A percentile compares a stretch with the other conserved stretches of the same genome.
Conservation (phyloP, 768 basidiomycete genomes). For the Hericium erinaceus region DNA sequence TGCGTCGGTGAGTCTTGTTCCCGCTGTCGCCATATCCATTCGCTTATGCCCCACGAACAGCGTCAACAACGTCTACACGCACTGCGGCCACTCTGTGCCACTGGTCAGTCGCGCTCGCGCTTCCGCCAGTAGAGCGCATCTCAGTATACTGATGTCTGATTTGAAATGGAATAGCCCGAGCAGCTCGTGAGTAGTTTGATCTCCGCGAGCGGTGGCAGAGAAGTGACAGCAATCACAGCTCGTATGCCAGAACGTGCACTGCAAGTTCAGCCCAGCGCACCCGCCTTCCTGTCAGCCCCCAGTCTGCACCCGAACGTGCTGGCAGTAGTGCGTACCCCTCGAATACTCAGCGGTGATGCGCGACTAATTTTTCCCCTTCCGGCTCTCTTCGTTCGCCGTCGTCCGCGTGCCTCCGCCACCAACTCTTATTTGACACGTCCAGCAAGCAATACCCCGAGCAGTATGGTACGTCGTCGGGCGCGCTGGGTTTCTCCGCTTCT, state of each 20-base stretch:
- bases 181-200: not conserved
- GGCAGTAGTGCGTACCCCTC: constrained; percentile 3
- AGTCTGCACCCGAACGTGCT: not conserved
- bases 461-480: not conserved
- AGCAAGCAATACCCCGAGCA: constrained; percentile 1
- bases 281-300: not conserved
- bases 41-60: not conserved
- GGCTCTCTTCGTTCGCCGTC: not conserved
- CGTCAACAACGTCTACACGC: constrained; percentile 1
- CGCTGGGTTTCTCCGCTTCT: not conserved
- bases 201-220: not conserved
- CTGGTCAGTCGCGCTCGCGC: not conserved
- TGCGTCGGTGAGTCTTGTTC: not conserved
- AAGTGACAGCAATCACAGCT: not conserved
- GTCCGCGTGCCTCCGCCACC: not conserved
- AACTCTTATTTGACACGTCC: not conserved
- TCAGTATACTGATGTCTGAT: not conserved
- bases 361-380: not conserved
- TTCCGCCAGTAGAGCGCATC: not conserved
- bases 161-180: not conserved
- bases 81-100: not conserved
- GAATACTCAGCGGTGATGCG: not conserved
- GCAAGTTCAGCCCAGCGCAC: constrained; percentile 1
- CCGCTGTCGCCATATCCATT: not conserved
- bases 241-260: not conserved